Evolutionary conservation across 306 rosid species (phyloP).

Genomic region (Vigna hirtella): DNA sequence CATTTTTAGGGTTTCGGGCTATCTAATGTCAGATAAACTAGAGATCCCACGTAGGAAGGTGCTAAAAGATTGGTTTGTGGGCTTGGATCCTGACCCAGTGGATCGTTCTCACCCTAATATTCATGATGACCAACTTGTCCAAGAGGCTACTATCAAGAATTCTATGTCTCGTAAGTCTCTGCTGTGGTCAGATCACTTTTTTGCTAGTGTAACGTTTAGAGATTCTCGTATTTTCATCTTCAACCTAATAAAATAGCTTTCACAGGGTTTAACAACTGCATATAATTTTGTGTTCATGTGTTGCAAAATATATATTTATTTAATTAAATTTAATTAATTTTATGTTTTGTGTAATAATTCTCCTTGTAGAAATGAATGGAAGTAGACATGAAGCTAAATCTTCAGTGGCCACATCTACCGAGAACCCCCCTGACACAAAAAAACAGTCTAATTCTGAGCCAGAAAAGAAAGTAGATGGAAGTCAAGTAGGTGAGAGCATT

Average conservation of each 20-base stretch:
- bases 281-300: conserved; percentile 36
- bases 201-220: conserved; percentile 15
- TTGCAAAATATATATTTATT: conserved; percentile 26
- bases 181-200: conserved; percentile 21
- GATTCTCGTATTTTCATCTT: conserved; percentile 28
- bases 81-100: conserved; percentile 74
- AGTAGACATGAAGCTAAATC: conserved; percentile 48
- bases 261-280: conserved; percentile 23
- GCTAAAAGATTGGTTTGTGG: conserved; percentile 85
- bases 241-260: conserved; percentile 18
- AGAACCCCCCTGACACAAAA: conserved; percentile 40
- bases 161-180: conserved; percentile 63
- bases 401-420: conserved; percentile 53
- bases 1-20: conserved; percentile 82
- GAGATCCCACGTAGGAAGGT: conserved; percentile 86
- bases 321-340: conserved; percentile 12
- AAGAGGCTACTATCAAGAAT: conserved; percentile 61
- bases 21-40: conserved; percentile 93
- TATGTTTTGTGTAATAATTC: conserved; percentile 25
- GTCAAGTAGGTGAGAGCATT: conserved; percentile 31
- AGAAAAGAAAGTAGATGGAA: conserved; percentile 48
- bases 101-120: conserved; percentile 97
- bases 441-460: conserved; percentile 50
- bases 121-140: conserved; percentile 70
- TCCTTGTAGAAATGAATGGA: conserved; percentile 64